phyloP scores from a whole-genome alignment of 306 rosid genomes.

The Prunus mume region DNA sequence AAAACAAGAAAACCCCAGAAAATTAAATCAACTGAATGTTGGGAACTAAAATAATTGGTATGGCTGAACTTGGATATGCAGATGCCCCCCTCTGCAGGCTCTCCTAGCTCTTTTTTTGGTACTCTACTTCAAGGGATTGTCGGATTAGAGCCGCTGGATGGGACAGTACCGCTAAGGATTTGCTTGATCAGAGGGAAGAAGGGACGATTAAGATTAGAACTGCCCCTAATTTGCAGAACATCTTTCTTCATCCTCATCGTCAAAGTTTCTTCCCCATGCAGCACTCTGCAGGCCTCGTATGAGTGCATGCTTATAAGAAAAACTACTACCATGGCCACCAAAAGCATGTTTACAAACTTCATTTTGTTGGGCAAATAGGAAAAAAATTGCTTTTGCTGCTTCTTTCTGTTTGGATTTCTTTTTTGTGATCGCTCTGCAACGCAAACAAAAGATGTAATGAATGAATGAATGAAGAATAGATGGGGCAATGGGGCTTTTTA shows the following conservation, averaged over 20 bases:
- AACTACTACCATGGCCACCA: neutral
- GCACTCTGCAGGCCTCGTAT: constrained; percentile 8
- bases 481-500: neutral
- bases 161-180: neutral
- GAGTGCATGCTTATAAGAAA: constrained; percentile 11
- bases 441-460: neutral
- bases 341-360: constrained; percentile 1
- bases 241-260: neutral
- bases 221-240: neutral
- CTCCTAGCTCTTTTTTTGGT: neutral
- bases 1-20: neutral
- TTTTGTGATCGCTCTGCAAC: neutral
- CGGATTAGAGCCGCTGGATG: neutral
- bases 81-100: too few relatives aligned
- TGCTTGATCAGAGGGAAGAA: constrained; percentile 7
- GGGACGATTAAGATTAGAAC: too few relatives aligned
- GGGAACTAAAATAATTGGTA: neutral
- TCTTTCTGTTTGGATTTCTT: neutral
- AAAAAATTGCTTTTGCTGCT: neutral
- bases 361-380: neutral
- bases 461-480: neutral
- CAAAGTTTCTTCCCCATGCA: neutral
- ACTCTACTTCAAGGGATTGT: neutral
- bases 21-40: neutral
- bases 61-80: too few relatives aligned